Percentiles rank a stretch among this genome's conserved stretches.
Evolutionary conservation across 805 yeast genomes (phyloP).

Genomic region (Spathaspora boniae): DNA sequence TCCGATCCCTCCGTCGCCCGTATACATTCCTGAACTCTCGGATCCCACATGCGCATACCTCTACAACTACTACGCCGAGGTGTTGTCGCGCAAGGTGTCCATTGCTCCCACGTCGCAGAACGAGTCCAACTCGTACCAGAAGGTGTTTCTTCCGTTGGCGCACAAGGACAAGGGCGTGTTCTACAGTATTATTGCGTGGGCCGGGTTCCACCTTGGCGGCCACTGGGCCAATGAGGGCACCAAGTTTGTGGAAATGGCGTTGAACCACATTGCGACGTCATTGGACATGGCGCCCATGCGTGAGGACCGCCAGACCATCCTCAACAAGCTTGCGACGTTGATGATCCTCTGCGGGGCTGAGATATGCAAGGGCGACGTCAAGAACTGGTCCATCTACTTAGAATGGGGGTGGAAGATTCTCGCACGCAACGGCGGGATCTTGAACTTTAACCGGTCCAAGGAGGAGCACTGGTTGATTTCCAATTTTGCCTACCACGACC

Average conservation of each 20-base stretch:
- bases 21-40: conserved; percentile 24
- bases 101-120: conserved; percentile 44
- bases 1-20: conserved; percentile 26
- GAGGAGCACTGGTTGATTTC: conserved; percentile 71
- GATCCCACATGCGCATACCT: conserved; percentile 33
- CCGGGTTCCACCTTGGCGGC: conserved; percentile 49
- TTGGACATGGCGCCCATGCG: neutral
- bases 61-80: conserved; percentile 48
- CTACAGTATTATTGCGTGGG: conserved; percentile 53
- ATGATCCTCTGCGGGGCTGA: conserved; percentile 75
- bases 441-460: conserved; percentile 47
- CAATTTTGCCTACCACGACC: conserved; percentile 79
- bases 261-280: conserved; percentile 32
- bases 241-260: conserved; percentile 45
- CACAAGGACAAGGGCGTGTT: conserved; percentile 48
- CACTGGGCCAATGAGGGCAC: conserved; percentile 47
- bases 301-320: conserved; percentile 30
- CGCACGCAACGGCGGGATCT: conserved; percentile 59
- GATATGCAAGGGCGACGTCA: conserved; percentile 78
- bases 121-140: conserved; percentile 48
- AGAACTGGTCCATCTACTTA: conserved; percentile 67
- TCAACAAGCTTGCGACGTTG: conserved; percentile 58
- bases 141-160: conserved; percentile 54
- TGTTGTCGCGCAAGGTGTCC: conserved; percentile 39
- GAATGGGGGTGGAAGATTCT: conserved; percentile 65